phyloP scores from a whole-genome alignment of 345 rosid species.

The Arabidopsis thaliana region TAIR10.1 NC_003075.7:12027001-12027500 shows the following conservation, averaged over 20 bases:
- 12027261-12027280: slow-evolving; percentile 83
- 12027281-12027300: slow-evolving; percentile 78
- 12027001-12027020: slow-evolving; percentile 5
- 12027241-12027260: slow-evolving; percentile 71
- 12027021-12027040: slow-evolving; percentile 6
- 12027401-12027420: slow-evolving; percentile 90
- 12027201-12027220: not conserved
- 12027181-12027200: not conserved
- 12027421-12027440: slow-evolving; percentile 23
- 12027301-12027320: slow-evolving; percentile 84
- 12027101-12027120: not conserved
- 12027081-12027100: not conserved
- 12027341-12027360: slow-evolving; percentile 85
- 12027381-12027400: slow-evolving; percentile 90
- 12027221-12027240: slow-evolving; percentile 44
- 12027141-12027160: not conserved
- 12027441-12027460: not conserved
- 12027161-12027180: slow-evolving; percentile 1
- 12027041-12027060: not conserved
- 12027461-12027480: not conserved
- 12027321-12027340: slow-evolving; percentile 81
- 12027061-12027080: not conserved
- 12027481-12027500: not conserved
- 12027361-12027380: slow-evolving; percentile 89
- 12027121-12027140: not conserved